Conservation (phyloP, 176 grass and related monocot species). For the Eragrostis nindensis region DNA sequence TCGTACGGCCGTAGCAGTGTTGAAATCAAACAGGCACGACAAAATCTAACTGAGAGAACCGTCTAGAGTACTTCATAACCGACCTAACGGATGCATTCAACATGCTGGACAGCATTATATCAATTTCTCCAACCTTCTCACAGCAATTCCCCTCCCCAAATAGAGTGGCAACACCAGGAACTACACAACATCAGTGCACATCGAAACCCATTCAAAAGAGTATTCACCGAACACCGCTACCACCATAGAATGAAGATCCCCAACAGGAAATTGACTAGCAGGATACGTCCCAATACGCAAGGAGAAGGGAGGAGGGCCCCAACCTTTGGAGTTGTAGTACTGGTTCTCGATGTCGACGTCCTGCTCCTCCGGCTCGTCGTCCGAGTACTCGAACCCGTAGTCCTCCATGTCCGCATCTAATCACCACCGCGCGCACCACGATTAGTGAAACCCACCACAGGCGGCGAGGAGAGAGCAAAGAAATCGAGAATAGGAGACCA, state of each 20-base stretch:
- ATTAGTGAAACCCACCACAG: slow-evolving; percentile 9
- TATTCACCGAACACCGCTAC: not conserved
- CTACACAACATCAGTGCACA: not conserved
- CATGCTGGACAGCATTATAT: not conserved
- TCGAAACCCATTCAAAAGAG: not conserved
- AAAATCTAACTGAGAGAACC: not conserved
- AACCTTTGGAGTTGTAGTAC: slow-evolving; percentile 99
- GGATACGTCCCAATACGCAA: not conserved
- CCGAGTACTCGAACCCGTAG: slow-evolving; percentile 98
- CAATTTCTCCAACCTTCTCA: not conserved
- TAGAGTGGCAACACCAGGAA: not conserved
- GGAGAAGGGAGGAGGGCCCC: not conserved
- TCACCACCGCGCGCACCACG: not conserved
- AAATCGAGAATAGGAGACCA: slow-evolving; percentile 19
- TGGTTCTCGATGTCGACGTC: slow-evolving; percentile 99
- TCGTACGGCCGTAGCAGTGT: too few relatives aligned
- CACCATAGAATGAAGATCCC: not conserved
- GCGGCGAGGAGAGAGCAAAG: not conserved
- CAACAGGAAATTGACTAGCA: not conserved
- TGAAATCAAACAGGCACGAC: not conserved
- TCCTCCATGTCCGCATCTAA: slow-evolving; percentile 99
- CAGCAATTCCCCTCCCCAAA: not conserved
- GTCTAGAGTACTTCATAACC: not conserved
- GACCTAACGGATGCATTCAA: not conserved
- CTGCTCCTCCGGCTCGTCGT: slow-evolving; percentile 94